Conservation (phyloP, 2,329 filamentous ascomycete genomes). For the Onygenales sp. region DNA sequence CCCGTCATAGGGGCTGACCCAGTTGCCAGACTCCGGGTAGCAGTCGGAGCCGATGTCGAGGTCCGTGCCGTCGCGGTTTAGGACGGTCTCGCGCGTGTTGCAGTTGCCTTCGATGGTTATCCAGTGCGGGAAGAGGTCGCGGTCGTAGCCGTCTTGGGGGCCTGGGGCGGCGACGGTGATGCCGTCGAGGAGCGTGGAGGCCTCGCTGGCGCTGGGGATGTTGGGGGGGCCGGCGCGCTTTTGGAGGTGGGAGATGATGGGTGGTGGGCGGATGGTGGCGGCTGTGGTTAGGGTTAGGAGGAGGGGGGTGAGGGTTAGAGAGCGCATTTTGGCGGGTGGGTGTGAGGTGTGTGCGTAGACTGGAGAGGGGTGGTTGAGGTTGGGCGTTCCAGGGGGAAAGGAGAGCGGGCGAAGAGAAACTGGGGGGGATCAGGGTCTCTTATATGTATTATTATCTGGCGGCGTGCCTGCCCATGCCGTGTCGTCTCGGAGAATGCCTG, state of each 20-base stretch:
- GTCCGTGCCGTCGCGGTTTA: slow-evolving; percentile 61
- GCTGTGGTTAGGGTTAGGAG: slow-evolving; percentile 13
- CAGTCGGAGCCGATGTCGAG: slow-evolving; percentile 54
- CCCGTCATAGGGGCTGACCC: slow-evolving; percentile 66
- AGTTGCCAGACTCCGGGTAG: slow-evolving; percentile 54
- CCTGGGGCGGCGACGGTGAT: slow-evolving; percentile 50
- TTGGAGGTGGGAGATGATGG: slow-evolving; percentile 8
- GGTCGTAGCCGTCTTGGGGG: slow-evolving; percentile 50
- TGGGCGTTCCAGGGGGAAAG: background rate
- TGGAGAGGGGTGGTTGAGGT: background rate
- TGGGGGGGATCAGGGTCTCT: background rate
- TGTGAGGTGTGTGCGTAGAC: background rate
- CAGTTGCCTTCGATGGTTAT: slow-evolving; percentile 55
- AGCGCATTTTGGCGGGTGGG: background rate
- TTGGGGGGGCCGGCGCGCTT: slow-evolving; percentile 41
- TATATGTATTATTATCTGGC: background rate
- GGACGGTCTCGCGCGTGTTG: slow-evolving; percentile 63
- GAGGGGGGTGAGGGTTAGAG: background rate
- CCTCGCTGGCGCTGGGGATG: slow-evolving; percentile 51
- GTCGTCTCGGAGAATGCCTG: background rate
- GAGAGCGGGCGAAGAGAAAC: slow-evolving; percentile 8
- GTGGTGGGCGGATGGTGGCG: slow-evolving; percentile 12
- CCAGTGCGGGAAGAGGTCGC: slow-evolving; percentile 65
- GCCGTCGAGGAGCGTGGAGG: slow-evolving; percentile 47
- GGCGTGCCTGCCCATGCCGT: background rate